Conservation (phyloP, 208 protist species). For the Perkinsela sp. region DNA sequence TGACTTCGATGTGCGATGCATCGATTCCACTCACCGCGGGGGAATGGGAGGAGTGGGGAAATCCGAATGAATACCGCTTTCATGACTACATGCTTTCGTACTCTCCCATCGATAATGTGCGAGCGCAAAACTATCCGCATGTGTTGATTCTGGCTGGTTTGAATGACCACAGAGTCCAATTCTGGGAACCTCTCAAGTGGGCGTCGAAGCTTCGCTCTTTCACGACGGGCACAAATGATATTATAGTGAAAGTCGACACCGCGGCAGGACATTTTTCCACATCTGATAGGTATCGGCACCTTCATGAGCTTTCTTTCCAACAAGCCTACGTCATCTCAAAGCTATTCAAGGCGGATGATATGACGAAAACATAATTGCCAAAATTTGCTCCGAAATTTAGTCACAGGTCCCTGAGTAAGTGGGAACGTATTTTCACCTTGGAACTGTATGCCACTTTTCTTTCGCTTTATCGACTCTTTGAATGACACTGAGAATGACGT, state of each 20-base stretch:
- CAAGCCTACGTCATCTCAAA: constrained; percentile 49
- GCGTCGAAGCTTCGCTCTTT: constrained; percentile 34
- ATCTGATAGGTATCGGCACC: constrained; percentile 58
- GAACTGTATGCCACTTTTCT: no score
- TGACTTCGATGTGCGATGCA: constrained; percentile 67
- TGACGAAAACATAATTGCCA: no score
- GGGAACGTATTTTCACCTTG: no score
- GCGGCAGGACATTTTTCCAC: constrained; percentile 59
- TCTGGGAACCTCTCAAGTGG: constrained; percentile 68
- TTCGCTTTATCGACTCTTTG: no score
- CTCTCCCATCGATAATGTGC: constrained; percentile 35
- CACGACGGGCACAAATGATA: constrained; percentile 40
- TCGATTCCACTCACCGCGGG: constrained; percentile 55
- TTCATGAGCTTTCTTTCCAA: constrained; percentile 37
- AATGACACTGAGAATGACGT: no score
- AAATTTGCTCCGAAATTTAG: no score
- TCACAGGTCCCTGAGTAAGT: no score
- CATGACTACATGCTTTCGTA: constrained; percentile 32
- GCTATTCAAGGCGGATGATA: no score
- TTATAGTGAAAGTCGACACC: constrained; percentile 56
- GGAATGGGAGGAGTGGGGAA: constrained; percentile 75
- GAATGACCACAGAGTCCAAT: constrained; percentile 54
- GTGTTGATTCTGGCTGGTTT: constrained; percentile 45
- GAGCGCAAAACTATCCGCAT: constrained; percentile 32
- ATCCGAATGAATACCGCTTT: constrained; percentile 19